These are phyloP conservation scores for Starmera caribaea DNA, from an alignment of 805 yeast species.

Conservation along the genomic window DNA sequence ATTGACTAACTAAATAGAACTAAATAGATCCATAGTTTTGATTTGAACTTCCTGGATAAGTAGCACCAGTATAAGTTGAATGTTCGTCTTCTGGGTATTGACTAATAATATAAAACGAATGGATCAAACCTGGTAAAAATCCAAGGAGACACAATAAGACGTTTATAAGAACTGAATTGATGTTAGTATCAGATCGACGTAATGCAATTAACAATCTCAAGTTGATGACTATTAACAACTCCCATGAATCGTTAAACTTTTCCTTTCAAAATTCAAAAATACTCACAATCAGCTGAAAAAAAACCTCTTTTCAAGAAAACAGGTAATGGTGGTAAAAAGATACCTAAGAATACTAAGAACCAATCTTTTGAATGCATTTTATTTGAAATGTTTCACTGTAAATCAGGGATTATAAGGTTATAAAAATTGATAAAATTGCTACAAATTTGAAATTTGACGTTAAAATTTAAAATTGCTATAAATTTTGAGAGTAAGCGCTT, in stretches of 20 bases:
- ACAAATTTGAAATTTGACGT: no score
- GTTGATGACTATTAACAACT: no score
- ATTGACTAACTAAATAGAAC: conserved; percentile 5
- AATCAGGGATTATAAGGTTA: no score
- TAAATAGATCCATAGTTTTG: conserved; percentile 17
- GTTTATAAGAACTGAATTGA: conserved; percentile 37
- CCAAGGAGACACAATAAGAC: conserved; percentile 52
- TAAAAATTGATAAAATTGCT: no score
- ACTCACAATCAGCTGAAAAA: conserved; percentile 40
- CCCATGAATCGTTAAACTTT: no score
- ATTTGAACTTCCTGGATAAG: conserved; percentile 6
- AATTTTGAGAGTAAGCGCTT: no score
- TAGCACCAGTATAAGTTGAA: conserved; percentile 10
- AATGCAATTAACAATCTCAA: no score
- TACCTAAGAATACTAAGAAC: conserved; percentile 58
- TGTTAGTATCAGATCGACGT: no score
- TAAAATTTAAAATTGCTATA: no score
- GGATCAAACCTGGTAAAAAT: conserved; percentile 62
- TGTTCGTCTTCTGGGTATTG: conserved; percentile 35
- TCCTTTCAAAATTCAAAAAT: not conserved
- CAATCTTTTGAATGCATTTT: conserved; percentile 38
- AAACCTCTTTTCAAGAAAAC: conserved; percentile 61
- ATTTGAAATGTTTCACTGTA: not conserved
- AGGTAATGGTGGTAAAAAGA: conserved; percentile 65
- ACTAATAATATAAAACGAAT: conserved; percentile 57